Percentiles rank a stretch among this genome's conserved stretches.
Conservation (phyloP, 257 asterid species). For the Prunella vulgaris region DNA sequence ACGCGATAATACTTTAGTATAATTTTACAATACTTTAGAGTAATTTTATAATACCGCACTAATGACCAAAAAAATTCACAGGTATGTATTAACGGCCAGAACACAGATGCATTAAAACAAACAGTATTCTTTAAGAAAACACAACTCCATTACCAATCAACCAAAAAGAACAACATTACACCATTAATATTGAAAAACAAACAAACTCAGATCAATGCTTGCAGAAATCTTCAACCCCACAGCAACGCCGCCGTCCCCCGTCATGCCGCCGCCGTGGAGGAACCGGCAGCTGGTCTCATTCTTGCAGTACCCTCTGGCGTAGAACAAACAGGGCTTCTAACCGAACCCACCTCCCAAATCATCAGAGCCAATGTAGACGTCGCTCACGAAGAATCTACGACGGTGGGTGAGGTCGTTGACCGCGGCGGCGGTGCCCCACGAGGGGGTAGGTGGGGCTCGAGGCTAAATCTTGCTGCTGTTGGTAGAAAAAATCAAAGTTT, state of each 20-base stretch:
- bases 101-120: too few relatives aligned
- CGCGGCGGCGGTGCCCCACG: slow-evolving; percentile 33
- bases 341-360: slow-evolving; percentile 48
- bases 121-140: too few relatives aligned
- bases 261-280: slow-evolving; percentile 54
- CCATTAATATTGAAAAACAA: too few relatives aligned
- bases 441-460: slow-evolving; percentile 28
- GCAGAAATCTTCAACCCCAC: too few relatives aligned
- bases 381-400: slow-evolving; percentile 62
- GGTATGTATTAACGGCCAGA: too few relatives aligned
- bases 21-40: too few relatives aligned
- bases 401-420: slow-evolving; percentile 43
- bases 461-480: slow-evolving; percentile 38
- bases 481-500: slow-evolving; percentile 35
- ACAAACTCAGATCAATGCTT: too few relatives aligned
- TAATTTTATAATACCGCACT: too few relatives aligned
- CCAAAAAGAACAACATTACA: too few relatives aligned
- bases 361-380: slow-evolving; percentile 41
- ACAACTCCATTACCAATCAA: too few relatives aligned
- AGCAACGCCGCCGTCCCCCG: slow-evolving; percentile 26
- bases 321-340: slow-evolving; percentile 69
- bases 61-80: too few relatives aligned
- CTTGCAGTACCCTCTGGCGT: slow-evolving; percentile 70
- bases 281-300: slow-evolving; percentile 61
- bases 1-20: too few relatives aligned